Conservation (phyloP, 768 basidiomycete genomes). For the Lactifluus piperatus region DNA sequence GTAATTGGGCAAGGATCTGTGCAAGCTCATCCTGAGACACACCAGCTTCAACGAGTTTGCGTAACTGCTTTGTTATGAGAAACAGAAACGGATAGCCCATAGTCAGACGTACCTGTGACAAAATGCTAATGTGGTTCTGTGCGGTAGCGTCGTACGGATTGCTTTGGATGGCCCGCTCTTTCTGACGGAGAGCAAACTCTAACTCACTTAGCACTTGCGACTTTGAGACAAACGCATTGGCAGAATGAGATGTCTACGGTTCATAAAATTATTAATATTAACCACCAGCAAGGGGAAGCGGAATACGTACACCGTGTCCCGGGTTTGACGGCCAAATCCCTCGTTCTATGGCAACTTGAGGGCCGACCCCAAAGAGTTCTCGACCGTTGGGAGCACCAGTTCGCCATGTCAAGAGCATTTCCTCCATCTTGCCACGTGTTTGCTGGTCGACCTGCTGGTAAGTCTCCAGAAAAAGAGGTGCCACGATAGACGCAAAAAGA, state of each 20-base stretch:
- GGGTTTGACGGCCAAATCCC: conserved; percentile 60
- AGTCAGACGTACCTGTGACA: conserved; percentile 60
- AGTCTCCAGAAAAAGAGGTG: conserved; percentile 77
- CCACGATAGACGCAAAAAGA: conserved; percentile 74
- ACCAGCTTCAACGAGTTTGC: conserved; percentile 65
- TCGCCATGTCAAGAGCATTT: conserved; percentile 94
- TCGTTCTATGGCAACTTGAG: conserved; percentile 78
- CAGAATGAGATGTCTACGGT: conserved; percentile 26
- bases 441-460: conserved; percentile 78
- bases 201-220: conserved; percentile 77
- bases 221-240: conserved; percentile 50
- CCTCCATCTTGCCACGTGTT: conserved; percentile 93
- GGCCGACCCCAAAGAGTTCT: conserved; percentile 75
- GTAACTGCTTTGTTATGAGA: conserved; percentile 38
- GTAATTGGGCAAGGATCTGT: conserved; percentile 66
- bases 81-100: neutral
- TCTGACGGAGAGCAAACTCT: conserved; percentile 73
- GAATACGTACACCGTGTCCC: conserved; percentile 32
- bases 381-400: conserved; percentile 71
- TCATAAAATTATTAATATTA: neutral
- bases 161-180: conserved; percentile 60
- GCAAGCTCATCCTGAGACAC: conserved; percentile 73
- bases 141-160: conserved; percentile 67
- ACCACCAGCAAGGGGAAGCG: neutral
- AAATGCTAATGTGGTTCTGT: conserved; percentile 63